phyloP scores from a whole-genome alignment of 768 basidiomycete species.

The Mrakia frigida region DNA sequence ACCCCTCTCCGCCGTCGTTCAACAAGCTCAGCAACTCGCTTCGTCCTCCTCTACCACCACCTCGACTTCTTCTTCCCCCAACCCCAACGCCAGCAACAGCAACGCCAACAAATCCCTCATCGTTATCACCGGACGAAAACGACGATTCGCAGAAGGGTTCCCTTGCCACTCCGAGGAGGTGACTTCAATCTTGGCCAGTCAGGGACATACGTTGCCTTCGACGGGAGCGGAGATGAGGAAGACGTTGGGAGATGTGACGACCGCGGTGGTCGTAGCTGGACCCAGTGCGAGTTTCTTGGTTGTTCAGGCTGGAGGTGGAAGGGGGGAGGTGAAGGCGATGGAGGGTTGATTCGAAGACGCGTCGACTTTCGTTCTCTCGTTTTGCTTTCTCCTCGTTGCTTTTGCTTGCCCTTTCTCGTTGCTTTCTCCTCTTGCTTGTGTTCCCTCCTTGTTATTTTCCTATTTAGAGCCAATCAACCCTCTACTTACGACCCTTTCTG shows the following conservation, averaged over 20 bases:
- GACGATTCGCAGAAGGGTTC: background rate
- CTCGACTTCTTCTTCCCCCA: too few relatives aligned
- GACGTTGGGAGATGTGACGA: conserved; percentile 79
- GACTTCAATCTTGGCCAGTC: conserved; percentile 56
- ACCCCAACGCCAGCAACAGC: too few relatives aligned
- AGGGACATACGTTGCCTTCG: conserved; percentile 44
- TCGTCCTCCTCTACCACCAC: conserved; percentile 33
- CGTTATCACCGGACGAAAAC: conserved; percentile 65
- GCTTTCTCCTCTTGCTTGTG: too few relatives aligned
- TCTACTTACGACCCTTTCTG: too few relatives aligned
- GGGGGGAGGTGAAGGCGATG: background rate
- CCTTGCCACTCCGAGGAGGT: conserved; percentile 51
- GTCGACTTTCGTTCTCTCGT: background rate
- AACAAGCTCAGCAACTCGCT: conserved; percentile 57
- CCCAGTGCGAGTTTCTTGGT: conserved; percentile 41
- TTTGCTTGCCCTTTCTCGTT: too few relatives aligned
- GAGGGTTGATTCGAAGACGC: background rate
- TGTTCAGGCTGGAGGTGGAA: conserved; percentile 40
- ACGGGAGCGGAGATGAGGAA: conserved; percentile 47
- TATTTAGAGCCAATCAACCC: too few relatives aligned
- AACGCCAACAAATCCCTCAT: conserved; percentile 48
- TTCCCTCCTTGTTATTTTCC: too few relatives aligned
- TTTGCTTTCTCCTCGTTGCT: too few relatives aligned
- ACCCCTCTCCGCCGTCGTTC: conserved; percentile 47
- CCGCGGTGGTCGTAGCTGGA: conserved; percentile 63